Evolutionary conservation across 2,329 filamentous ascomycete genomes (phyloP), one percentile per base, ranked within the genome.

Genomic region (Monosporascus sp.): DNA sequence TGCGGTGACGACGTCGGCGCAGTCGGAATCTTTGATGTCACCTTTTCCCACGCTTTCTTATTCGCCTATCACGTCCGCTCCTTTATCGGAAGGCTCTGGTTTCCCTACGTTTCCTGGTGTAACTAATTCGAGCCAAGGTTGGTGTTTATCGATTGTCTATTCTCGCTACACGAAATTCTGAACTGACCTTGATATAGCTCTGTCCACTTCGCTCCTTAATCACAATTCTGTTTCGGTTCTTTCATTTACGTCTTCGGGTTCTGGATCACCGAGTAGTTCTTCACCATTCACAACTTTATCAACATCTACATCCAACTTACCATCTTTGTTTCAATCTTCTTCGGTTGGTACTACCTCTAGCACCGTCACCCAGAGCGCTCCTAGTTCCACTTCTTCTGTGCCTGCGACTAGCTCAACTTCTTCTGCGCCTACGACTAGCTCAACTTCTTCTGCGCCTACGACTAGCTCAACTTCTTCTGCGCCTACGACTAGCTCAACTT

Each of bases 21-120:
- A 60, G 50, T 63, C 65, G 59, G 63, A 52, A 54, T 62, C 64
- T 61, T 67, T 63, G 58, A 68, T 68, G 65, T 60, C 63, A 60
- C 61, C 62, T 58, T 67, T 67, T 63, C 65, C 65, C 50, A 65
- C 65, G 7, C 57, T 66, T 52, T 66, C 65, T 56, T 68, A 66
- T 59, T 58, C 63, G 52, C 59, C 63, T 58, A 58, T 67, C 55
- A 63, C 65, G 48, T 63, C 64, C 63, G 55, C 64, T 68, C 64
- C 58, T 67, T 68, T 63, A 54, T 64, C 65, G 51, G 54, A 56
- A 45, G 52, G 58, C 55, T 59, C 63, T 46, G 57, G 55, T 56
- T 68, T 66, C 52, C 63, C 64, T 59, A 62, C 65, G 38, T 52
- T 65, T 53, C 49, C 60, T 59, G 60, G 63, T 52, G 55, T 61